Evolutionary conservation across 2,329 filamentous ascomycete genomes (phyloP), one percentile per base, ranked within the genome.

Genomic region (Pleoardoris graminearum): DNA sequence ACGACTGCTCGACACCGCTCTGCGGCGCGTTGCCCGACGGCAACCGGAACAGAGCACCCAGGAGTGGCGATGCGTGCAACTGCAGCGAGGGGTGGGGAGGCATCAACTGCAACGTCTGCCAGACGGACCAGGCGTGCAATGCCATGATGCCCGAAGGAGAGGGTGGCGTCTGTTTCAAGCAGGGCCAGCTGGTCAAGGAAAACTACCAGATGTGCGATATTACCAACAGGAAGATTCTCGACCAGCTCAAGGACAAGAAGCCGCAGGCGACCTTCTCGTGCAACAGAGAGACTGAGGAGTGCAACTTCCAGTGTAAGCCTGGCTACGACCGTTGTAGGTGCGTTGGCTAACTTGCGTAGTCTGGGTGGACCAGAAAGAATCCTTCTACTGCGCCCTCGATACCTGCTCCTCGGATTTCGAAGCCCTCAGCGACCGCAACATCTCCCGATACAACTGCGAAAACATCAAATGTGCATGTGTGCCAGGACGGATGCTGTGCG

Each of bases 151-250:
- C 90, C 3, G 85, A 87, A 12, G 84, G 84, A 3, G 83, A 90
- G 55, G 91, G 87, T 39, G 94, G 91, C 27, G 86, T 96, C 10
- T 99, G 94, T 77, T 97, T 97, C 72, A 88, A 90, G 67, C 87
- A 93, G 62, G 93, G 93, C 39, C 85, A 96, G 61, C 87, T 95
- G 10, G 87, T 97, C 58, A 91, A 94, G 65, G 86, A 95, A 75
- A 99, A 97, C 78, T 93, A 91, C 76, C 95, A 99, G 76, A 94
- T 96, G 78, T 99, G 94, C 76, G 90, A 95, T 73, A 94, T 99
- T 60, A 97, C 92, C 50, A 99, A 99, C 77, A 84, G 85, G 73
- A 94, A 96, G 79, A 99, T 99, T 67, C 80, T 93, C 50, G 86
- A 92, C 57, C 86, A 93, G 68, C 82, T 99, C 43, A 89, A 91